Conservation (phyloP, 108 stramenopile species). For the Chaetoceros muelleri region DNA sequence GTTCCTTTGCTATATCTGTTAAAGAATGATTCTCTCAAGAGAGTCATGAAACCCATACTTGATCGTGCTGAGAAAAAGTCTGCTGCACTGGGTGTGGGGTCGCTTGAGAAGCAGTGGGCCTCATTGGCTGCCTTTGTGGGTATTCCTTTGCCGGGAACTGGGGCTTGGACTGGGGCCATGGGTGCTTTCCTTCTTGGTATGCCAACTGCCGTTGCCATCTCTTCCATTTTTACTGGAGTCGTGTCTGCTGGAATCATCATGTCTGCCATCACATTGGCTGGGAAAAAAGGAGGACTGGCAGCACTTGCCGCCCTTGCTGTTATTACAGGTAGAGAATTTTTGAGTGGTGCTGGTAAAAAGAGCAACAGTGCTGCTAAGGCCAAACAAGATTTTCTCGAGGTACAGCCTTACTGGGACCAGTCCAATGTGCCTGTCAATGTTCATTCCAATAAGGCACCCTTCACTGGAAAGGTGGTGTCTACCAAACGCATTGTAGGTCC, state of each 20-base stretch:
- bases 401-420: conserved; percentile 64
- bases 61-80: conserved; percentile 78
- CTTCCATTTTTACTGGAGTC: conserved; percentile 87
- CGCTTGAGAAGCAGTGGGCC: conserved; percentile 75
- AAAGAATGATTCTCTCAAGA: conserved; percentile 59
- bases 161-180: conserved; percentile 97
- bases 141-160: conserved; percentile 93
- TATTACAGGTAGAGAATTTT: conserved; percentile 53
- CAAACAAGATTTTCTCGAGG: conserved; percentile 84
- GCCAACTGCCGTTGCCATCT: conserved; percentile 73
- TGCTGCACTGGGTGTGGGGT: conserved; percentile 63
- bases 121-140: conserved; percentile 92
- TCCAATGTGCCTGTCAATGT: conserved; percentile 60
- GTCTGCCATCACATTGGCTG: conserved; percentile 74
- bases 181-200: conserved; percentile 87
- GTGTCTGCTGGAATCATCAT: conserved; percentile 87
- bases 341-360: conserved; percentile 14
- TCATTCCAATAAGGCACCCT: conserved; percentile 77
- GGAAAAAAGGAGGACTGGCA: conserved; percentile 65
- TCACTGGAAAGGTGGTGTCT: conserved; percentile 69
- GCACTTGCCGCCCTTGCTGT: conserved; percentile 53
- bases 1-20: conserved; percentile 71
- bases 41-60: conserved; percentile 70
- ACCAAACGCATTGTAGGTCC: conserved; percentile 79
- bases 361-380: conserved; percentile 9